Percentiles rank a stretch among this genome's conserved stretches.
Evolutionary conservation across 257 asterid genomes (phyloP).

Genomic region (Salvia miltiorrhiza): DNA sequence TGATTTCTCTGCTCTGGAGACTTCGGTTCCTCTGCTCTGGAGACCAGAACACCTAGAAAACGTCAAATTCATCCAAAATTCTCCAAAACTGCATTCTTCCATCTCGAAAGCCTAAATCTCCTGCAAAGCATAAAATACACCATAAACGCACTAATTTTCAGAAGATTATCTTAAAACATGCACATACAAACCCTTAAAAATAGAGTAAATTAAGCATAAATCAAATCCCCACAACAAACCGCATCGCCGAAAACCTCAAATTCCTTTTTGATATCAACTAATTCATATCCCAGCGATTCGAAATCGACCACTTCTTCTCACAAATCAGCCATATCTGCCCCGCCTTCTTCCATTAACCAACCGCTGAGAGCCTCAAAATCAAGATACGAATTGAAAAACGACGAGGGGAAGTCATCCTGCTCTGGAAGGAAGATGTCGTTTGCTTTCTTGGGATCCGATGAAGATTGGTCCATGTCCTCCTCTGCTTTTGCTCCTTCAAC

Average conservation of each 20-base stretch:
- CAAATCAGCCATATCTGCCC: constrained; percentile 31
- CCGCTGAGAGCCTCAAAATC: constrained; percentile 50
- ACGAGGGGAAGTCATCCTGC: constrained; percentile 37
- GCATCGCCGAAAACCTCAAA: constrained; percentile 9
- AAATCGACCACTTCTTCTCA: constrained; percentile 15
- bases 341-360: constrained; percentile 36
- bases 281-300: constrained; percentile 18
- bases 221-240: constrained; percentile 14
- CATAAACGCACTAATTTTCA: no score
- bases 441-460: constrained; percentile 25
- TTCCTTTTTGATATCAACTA: constrained; percentile 11
- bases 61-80: no score
- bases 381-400: constrained; percentile 52
- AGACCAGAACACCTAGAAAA: no score
- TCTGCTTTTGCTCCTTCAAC: constrained; percentile 34
- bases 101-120: no score
- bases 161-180: no score
- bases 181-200: no score
- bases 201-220: no score
- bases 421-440: constrained; percentile 33
- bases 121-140: no score
- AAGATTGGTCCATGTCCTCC: constrained; percentile 25
- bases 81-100: no score
- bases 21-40: no score
- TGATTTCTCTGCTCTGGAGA: no score